Percentiles rank a stretch among this genome's conserved stretches.
Evolutionary conservation across 768 basidiomycete genomes (phyloP).

Genomic region (Boletus sp.): DNA sequence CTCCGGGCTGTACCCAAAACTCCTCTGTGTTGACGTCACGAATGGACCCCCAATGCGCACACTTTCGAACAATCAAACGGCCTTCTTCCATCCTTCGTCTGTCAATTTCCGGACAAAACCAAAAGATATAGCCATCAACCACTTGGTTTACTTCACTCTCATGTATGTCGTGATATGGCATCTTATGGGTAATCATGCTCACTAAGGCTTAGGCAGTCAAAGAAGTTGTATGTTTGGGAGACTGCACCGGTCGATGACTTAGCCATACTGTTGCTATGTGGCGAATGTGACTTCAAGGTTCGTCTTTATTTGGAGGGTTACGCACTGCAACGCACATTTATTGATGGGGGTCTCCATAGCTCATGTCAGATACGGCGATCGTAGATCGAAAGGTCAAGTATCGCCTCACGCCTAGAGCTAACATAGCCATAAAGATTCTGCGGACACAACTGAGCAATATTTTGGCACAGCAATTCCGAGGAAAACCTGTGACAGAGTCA

Average conservation of each 20-base stretch:
- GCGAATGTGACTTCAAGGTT: constrained; percentile 88
- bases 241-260: constrained; percentile 86
- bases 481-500: constrained; percentile 53
- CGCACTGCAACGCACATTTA: neutral
- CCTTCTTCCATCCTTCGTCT: constrained; percentile 86
- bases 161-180: constrained; percentile 50
- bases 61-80: constrained; percentile 75
- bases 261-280: constrained; percentile 79
- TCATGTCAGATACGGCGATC: constrained; percentile 63
- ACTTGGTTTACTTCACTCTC: constrained; percentile 83
- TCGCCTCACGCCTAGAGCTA: constrained; percentile 64
- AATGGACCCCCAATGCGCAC: constrained; percentile 66
- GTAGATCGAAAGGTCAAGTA: constrained; percentile 88
- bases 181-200: neutral
- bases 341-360: constrained; percentile 40
- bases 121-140: constrained; percentile 68
- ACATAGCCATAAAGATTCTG: constrained; percentile 77
- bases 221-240: constrained; percentile 92
- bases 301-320: constrained; percentile 11
- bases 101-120: constrained; percentile 78
- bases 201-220: constrained; percentile 71
- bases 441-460: constrained; percentile 59
- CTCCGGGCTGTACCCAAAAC: constrained; percentile 89
- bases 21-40: constrained; percentile 65
- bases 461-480: constrained; percentile 66